Conservation (phyloP, 768 basidiomycete species). For the Mrakia hoshinonis region DNA sequence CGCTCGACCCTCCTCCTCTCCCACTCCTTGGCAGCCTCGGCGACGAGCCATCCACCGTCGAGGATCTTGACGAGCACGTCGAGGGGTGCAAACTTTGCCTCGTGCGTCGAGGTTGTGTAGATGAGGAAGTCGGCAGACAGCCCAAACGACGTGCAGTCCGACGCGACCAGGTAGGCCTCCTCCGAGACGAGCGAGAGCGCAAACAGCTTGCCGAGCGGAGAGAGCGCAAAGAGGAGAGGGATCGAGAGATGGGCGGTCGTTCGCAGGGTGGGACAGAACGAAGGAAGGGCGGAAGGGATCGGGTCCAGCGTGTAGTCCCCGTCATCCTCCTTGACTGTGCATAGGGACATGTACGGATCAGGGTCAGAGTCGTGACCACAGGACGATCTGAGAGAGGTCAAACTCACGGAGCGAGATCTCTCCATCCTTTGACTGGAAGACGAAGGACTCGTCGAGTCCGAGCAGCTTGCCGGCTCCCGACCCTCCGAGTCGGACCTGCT, state of each 20-base stretch:
- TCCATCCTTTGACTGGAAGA: conserved; percentile 31
- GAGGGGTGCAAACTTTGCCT: conserved; percentile 64
- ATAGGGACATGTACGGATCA: too few species aligned
- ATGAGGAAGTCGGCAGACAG: conserved; percentile 61
- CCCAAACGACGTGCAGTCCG: conserved; percentile 56
- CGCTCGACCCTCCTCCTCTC: conserved; percentile 76
- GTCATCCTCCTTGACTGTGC: conserved; percentile 27
- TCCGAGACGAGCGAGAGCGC: conserved; percentile 41
- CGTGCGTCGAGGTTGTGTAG: conserved; percentile 74
- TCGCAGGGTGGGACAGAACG: conserved; percentile 30
- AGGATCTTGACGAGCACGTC: conserved; percentile 31
- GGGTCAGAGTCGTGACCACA: background rate
- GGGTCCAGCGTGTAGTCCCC: conserved; percentile 31
- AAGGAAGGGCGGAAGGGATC: conserved; percentile 19
- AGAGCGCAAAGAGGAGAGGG: conserved; percentile 55
- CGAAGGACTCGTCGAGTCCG: conserved; percentile 25
- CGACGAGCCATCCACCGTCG: conserved; percentile 33
- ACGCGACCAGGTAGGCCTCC: conserved; percentile 34
- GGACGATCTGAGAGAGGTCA: background rate
- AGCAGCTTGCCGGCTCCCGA: conserved; percentile 32
- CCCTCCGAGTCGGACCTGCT: conserved; percentile 23
- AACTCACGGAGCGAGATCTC: conserved; percentile 34
- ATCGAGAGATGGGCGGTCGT: conserved; percentile 22
- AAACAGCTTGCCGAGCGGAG: conserved; percentile 58
- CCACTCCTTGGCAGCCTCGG: conserved; percentile 45